Evolutionary conservation across 345 rosid genomes (phyloP), one percentile per base, ranked within the genome.

Genomic region (Mallotus nudiflorus): DNA sequence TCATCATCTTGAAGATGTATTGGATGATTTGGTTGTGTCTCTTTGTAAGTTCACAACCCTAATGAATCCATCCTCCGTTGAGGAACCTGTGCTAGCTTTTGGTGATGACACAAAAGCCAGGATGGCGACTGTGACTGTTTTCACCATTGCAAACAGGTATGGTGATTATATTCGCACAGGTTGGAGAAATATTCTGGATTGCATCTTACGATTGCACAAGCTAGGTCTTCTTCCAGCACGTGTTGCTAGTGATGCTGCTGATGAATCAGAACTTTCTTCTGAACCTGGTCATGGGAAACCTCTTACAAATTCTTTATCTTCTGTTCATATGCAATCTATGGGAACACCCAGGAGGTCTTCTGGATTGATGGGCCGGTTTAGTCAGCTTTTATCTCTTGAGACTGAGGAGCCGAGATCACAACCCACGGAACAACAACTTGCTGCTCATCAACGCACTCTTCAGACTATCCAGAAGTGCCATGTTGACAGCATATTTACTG

Each of bases 191-290:
- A 95, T 95, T 67, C 79, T 95, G 79, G 97, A 95, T 79, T 95
- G 99, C 80, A 88, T 95, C 74, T 81, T 95, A 70, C 84, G 98
- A 76, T 82, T 95, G 70, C 98, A 95, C 90, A 92, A 92, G 75
- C 93, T 89, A 60, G 99, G 99, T 73, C 98, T 92, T 86, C 91
- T 95, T 61, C 97, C 99, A 73, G 98, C 99, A 57, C 92, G 96
- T 71, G 97, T 92, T 61, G 97, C 97, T 57, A 92, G 94, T 83
- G 98, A 92, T 85, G 92, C 96, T 50, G 94, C 99, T 73, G 99
- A 95, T 82, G 99, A 92, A 77, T 85, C 97, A 12, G 97, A 95
- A 79, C 71, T 81, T 75, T 80, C 96, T 71, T 75, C 97, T 62
- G 99, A 95, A 67, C 87, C 88, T 37, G 83, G 86, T 50, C 97